Evolutionary conservation across 169 alveolate genomes (phyloP), one percentile per base, ranked within the genome.

Genomic region (Cryptosporidium muris): DNA sequence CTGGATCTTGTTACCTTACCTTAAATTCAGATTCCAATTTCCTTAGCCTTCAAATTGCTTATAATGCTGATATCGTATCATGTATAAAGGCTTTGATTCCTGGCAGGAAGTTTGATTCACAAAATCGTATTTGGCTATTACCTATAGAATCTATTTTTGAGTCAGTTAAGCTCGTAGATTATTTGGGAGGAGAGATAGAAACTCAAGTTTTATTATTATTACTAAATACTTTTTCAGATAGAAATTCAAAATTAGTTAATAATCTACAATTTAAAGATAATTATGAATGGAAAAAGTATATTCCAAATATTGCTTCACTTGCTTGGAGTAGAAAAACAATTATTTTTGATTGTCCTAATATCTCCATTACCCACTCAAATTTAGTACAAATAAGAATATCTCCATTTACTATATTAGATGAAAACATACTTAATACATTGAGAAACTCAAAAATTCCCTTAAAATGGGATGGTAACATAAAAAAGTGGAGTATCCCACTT

Each of bases 121-220:
- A 74, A 11, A 48, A 40, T 7, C 54, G 48, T 34, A 12, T 74
- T 8, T 74, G 85, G 85, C 2, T 58, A n/a, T 54, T 74, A 36
- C 85, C 85, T 14, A 74, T 58, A 2, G 85, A 74, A 42, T 47
- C 74, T 12, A 6, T 74, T 45, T 74, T 58, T 48, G 85, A 74
- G 12, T 74, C 85, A 16, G 85, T 74, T 6, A 40, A 25, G 4
- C 43, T 74, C 3, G 68, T 74, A 3, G 85, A 74, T 2, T 74
- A 58, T 42, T 49, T 74, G 14, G 85, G 85, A 42, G 85, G 85
- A 40, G 34, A 38, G 16, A 74, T 74, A 5, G 67, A 74, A 42
- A 53, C 14, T 4, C n/a, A 14, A 2, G 85, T 74, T 8, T 42
- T 74, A 25, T 16, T 37, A n/a, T 49, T 74, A 9, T 48, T 74